Conservation (phyloP, 495 filamentous ascomycete genomes). For the Neurospora sp. region DNA sequence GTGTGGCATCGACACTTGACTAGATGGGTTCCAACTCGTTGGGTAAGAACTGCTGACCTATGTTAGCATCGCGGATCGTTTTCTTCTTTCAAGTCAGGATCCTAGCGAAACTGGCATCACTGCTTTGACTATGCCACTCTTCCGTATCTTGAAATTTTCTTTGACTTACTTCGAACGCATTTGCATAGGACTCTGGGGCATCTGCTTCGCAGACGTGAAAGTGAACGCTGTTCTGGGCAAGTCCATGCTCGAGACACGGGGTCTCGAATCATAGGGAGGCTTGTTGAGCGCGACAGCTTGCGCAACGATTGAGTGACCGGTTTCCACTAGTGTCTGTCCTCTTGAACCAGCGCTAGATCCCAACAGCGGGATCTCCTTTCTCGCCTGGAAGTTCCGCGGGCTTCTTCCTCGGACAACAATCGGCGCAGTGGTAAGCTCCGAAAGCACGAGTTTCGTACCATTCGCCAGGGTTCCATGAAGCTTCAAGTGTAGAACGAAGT, state of each 20-base stretch:
- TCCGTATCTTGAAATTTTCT: not conserved
- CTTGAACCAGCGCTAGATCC: slow-evolving; percentile 62
- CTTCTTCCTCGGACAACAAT: slow-evolving; percentile 72
- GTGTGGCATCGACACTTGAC: slow-evolving; percentile 30
- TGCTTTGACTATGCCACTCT: not conserved
- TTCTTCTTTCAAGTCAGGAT: not conserved
- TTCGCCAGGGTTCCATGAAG: slow-evolving; percentile 62
- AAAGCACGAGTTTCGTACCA: slow-evolving; percentile 55
- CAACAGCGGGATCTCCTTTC: slow-evolving; percentile 65
- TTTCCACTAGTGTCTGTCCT: slow-evolving; percentile 40
- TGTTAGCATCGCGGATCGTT: slow-evolving; percentile 7
- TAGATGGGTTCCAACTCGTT: slow-evolving; percentile 29
- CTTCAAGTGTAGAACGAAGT: slow-evolving; percentile 67
- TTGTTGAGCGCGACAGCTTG: slow-evolving; percentile 38
- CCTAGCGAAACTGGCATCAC: not conserved
- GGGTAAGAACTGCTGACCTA: slow-evolving; percentile 19
- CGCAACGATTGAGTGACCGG: slow-evolving; percentile 35
- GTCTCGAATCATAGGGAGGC: slow-evolving; percentile 35
- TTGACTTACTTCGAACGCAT: slow-evolving; percentile 42
- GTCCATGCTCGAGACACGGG: slow-evolving; percentile 36
- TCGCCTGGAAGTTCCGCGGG: slow-evolving; percentile 67
- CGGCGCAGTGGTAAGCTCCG: slow-evolving; percentile 62
- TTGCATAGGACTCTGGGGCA: slow-evolving; percentile 41
- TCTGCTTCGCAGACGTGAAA: slow-evolving; percentile 41
- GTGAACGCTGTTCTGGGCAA: slow-evolving; percentile 42